Evolutionary conservation across 176 grass and related monocot species (phyloP).

Genomic region (Tillandsia fasciculata): DNA sequence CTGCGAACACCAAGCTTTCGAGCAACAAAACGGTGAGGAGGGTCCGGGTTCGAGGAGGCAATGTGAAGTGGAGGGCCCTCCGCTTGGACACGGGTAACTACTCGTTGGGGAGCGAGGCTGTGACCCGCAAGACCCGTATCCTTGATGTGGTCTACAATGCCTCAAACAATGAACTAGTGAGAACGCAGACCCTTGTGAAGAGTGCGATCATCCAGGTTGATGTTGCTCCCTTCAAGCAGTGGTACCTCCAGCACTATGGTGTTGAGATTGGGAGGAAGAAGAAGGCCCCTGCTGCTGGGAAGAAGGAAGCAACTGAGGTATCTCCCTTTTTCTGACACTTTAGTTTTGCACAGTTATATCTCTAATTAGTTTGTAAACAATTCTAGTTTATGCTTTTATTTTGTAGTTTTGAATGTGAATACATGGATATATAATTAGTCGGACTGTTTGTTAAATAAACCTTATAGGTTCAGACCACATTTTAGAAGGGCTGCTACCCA

Average conservation of each 20-base stretch:
- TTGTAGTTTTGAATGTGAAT: too few species aligned
- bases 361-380: too few species aligned
- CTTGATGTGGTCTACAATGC: too few species aligned
- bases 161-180: slow-evolving; percentile 3
- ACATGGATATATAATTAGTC: too few species aligned
- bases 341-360: too few species aligned
- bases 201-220: slow-evolving; percentile 6
- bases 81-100: slow-evolving; percentile 29
- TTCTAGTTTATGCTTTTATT: too few species aligned
- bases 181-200: slow-evolving; percentile 12
- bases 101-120: neutral
- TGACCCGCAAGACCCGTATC: too few species aligned
- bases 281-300: neutral
- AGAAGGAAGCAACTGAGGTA: slow-evolving; percentile 2
- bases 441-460: too few species aligned
- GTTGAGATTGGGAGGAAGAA: slow-evolving; percentile 13
- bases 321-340: too few species aligned
- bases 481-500: too few species aligned
- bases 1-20: slow-evolving; percentile 20
- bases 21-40: slow-evolving; percentile 39
- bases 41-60: slow-evolving; percentile 30
- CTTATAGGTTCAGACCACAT: too few species aligned
- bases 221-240: slow-evolving; percentile 8
- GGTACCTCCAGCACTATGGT: slow-evolving; percentile 10
- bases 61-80: slow-evolving; percentile 35